Evolutionary conservation across 2,329 filamentous ascomycete genomes (phyloP).

Genomic region (Ceratocystis albifundus): DNA sequence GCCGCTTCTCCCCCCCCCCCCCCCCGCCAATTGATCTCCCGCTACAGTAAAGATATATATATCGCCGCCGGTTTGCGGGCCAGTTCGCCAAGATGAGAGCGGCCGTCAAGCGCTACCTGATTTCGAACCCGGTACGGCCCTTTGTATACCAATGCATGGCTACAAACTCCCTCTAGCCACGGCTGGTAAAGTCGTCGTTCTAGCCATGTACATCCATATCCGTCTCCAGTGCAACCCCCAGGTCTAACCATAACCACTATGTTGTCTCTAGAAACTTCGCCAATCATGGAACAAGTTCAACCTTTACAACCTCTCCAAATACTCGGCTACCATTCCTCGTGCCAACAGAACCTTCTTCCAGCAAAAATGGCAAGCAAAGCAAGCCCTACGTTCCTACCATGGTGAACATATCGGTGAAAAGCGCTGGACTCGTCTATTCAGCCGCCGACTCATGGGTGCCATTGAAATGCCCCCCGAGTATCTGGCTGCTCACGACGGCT

Average conservation of each 20-base stretch:
- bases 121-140: slow-evolving; percentile 23
- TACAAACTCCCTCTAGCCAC: neutral
- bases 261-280: slow-evolving; percentile 61
- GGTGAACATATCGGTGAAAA: slow-evolving; percentile 88
- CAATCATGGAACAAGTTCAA: slow-evolving; percentile 98
- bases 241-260: neutral
- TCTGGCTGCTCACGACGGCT: slow-evolving; percentile 70
- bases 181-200: neutral
- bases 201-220: neutral
- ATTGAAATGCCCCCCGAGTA: slow-evolving; percentile 74
- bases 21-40: slow-evolving; percentile 14
- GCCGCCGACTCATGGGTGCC: slow-evolving; percentile 64
- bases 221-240: neutral
- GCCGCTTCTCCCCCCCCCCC: slow-evolving; percentile 2
- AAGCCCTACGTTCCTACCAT: slow-evolving; percentile 74
- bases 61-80: slow-evolving; percentile 21
- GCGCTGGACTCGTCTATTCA: slow-evolving; percentile 91
- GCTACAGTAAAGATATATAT: slow-evolving; percentile 11
- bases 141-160: slow-evolving; percentile 10
- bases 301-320: slow-evolving; percentile 69
- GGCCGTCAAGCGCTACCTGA: slow-evolving; percentile 25
- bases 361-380: slow-evolving; percentile 94
- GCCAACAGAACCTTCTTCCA: slow-evolving; percentile 70
- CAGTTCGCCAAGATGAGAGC: slow-evolving; percentile 24
- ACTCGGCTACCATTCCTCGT: slow-evolving; percentile 36